Conservation (phyloP, 176 grass and related monocot genomes). For the Echinochloa phyllopogon region DNA sequence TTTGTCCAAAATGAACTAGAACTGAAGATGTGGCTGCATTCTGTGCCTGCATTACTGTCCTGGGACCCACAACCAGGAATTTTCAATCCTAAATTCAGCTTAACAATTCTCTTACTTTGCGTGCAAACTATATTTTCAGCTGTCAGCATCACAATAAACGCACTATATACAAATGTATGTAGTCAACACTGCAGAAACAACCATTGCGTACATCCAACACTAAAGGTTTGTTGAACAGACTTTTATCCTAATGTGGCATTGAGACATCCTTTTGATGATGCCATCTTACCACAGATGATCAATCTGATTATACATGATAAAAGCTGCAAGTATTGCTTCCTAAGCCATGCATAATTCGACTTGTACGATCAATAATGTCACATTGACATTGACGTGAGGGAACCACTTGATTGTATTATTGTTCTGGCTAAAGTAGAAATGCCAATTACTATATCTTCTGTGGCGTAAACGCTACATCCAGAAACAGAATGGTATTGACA, state of each 20-base stretch:
- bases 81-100: slow-evolving; percentile 35
- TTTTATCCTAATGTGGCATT: slow-evolving; percentile 21
- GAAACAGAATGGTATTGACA: slow-evolving; percentile 46
- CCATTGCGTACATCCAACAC: slow-evolving; percentile 16
- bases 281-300: slow-evolving; percentile 23
- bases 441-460: slow-evolving; percentile 25
- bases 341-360: slow-evolving; percentile 31
- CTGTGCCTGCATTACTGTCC: slow-evolving; percentile 16
- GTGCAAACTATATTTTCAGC: slow-evolving; percentile 26
- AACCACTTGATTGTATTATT: slow-evolving; percentile 42
- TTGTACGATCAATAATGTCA: slow-evolving; percentile 31
- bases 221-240: slow-evolving; percentile 25
- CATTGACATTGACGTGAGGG: slow-evolving; percentile 46
- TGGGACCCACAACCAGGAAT: slow-evolving; percentile 47
- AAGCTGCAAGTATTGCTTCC: slow-evolving; percentile 12
- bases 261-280: slow-evolving; percentile 11
- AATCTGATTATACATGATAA: slow-evolving; percentile 25
- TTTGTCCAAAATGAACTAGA: slow-evolving; percentile 28
- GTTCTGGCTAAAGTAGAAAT: slow-evolving; percentile 39
- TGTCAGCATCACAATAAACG: slow-evolving; percentile 38
- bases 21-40: slow-evolving; percentile 39
- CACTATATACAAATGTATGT: slow-evolving; percentile 22
- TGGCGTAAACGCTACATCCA: slow-evolving; percentile 25
- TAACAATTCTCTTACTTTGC: slow-evolving; percentile 39
- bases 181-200: slow-evolving; percentile 9